Evolutionary conservation across 257 asterid species (phyloP).

Genomic region (Nicotiana otophora): DNA sequence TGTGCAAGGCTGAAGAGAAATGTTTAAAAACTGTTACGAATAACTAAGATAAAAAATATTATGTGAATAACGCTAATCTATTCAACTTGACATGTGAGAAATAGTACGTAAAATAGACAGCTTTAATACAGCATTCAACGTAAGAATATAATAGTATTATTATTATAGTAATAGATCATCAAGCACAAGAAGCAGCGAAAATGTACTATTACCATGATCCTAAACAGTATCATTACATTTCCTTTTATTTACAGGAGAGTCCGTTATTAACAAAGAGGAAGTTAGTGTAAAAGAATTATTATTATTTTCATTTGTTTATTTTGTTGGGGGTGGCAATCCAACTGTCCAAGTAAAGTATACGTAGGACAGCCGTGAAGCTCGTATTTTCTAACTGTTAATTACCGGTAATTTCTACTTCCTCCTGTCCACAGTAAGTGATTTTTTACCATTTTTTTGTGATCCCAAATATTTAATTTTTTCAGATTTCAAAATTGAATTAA

Average conservation of each 20-base stretch:
- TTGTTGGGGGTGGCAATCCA: not conserved
- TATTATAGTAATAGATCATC: not conserved
- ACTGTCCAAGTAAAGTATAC: conserved; percentile 3
- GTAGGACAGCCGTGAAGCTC: not conserved
- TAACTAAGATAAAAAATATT: too few species aligned
- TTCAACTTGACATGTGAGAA: not conserved
- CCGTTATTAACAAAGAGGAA: not conserved
- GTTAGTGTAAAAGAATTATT: not conserved
- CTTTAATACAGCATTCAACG: not conserved
- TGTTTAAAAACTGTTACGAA: not conserved
- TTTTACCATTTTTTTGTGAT: too few species aligned
- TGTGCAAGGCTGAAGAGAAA: not conserved
- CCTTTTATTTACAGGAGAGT: not conserved
- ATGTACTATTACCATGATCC: not conserved
- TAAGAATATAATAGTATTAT: not conserved
- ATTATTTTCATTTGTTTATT: not conserved
- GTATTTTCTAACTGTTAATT: conserved; percentile 15
- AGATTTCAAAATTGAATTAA: too few species aligned
- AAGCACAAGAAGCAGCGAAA: not conserved
- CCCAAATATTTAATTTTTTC: too few species aligned
- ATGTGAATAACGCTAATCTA: not conserved
- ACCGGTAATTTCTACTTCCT: not conserved
- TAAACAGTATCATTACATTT: not conserved
- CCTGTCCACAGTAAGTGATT: too few species aligned
- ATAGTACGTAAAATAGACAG: not conserved